These are phyloP conservation scores for Mycoemilia scoparia DNA, from an alignment of 192 early-diverging fungal species.

Conservation along the genomic window DNA sequence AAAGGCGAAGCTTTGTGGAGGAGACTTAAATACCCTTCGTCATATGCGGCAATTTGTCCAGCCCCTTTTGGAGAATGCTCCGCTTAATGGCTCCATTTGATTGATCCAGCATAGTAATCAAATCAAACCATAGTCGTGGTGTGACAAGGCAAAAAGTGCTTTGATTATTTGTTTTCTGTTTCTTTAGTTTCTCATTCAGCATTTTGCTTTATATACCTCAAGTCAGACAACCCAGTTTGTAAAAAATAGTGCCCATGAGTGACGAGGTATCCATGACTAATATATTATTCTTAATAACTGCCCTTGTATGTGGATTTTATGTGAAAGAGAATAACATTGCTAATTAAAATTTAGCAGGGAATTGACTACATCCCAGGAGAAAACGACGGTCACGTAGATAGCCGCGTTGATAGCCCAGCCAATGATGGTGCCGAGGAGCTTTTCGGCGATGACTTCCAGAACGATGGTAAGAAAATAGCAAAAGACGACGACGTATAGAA, in stretches of 20 bases:
- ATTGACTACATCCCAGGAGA: too few relatives aligned
- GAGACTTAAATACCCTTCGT: too few relatives aligned
- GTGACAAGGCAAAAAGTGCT: neutral
- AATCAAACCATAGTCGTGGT: neutral
- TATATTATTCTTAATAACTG: neutral
- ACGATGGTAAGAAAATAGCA: too few relatives aligned
- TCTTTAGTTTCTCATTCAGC: neutral
- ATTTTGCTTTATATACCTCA: neutral
- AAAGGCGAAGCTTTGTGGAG: too few relatives aligned
- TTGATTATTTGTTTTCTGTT: neutral
- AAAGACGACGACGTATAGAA: too few relatives aligned
- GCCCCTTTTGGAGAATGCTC: neutral
- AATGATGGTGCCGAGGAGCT: too few relatives aligned
- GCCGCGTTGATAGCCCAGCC: too few relatives aligned
- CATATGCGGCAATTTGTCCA: too few relatives aligned
- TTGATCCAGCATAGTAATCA: neutral
- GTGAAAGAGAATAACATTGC: neutral
- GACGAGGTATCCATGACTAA: neutral
- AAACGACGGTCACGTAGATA: too few relatives aligned
- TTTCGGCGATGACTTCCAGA: too few relatives aligned
- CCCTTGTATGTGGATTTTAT: neutral
- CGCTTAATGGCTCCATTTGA: neutral
- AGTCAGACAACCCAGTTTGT: neutral
- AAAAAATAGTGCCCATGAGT: neutral
- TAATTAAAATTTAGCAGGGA: conserved; percentile 1